A percentile compares a stretch with the other conserved stretches of the same genome.
Conservation (phyloP, 2,329 filamentous ascomycete species). For the Bisporella sp. region DNA sequence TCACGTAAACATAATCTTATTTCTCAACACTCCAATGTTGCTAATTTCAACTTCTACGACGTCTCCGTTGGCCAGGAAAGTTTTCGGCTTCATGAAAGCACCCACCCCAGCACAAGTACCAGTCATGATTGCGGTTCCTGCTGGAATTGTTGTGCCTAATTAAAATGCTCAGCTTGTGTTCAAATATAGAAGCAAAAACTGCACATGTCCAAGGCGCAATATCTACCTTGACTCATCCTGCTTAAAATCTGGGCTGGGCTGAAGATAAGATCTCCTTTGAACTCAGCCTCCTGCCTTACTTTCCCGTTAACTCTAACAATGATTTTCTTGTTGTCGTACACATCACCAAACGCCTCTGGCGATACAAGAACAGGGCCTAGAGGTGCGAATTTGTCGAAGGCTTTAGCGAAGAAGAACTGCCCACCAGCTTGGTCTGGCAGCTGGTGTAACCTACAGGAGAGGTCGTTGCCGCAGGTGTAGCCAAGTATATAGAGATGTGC, state of each 20-base stretch:
- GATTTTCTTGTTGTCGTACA: background rate
- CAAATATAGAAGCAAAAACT: too few relatives aligned
- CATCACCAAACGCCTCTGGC: too few relatives aligned
- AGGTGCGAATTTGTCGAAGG: slow-evolving; percentile 36
- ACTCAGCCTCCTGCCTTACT: background rate
- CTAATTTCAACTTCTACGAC: slow-evolving; percentile 22
- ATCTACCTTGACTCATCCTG: background rate
- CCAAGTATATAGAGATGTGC: too few relatives aligned
- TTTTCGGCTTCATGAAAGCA: slow-evolving; percentile 23
- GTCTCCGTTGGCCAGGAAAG: slow-evolving; percentile 29
- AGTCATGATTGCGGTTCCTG: slow-evolving; percentile 42
- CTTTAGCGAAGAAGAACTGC: too few relatives aligned
- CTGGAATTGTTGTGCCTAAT: slow-evolving; percentile 35
- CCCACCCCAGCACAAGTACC: slow-evolving; percentile 38
- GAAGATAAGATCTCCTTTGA: background rate
- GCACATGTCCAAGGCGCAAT: too few relatives aligned
- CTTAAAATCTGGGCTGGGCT: background rate
- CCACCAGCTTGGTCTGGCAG: too few relatives aligned
- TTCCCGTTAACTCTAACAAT: background rate
- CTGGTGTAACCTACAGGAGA: too few relatives aligned
- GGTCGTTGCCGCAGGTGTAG: too few relatives aligned
- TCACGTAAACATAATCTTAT: slow-evolving; percentile 14
- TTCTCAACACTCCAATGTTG: slow-evolving; percentile 23
- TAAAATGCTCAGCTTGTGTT: background rate
- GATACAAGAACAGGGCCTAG: slow-evolving; percentile 26